phyloP scores from a whole-genome alignment of 2,329 filamentous ascomycete species.

The Nannizziopsis arthrosporioides region DNA sequence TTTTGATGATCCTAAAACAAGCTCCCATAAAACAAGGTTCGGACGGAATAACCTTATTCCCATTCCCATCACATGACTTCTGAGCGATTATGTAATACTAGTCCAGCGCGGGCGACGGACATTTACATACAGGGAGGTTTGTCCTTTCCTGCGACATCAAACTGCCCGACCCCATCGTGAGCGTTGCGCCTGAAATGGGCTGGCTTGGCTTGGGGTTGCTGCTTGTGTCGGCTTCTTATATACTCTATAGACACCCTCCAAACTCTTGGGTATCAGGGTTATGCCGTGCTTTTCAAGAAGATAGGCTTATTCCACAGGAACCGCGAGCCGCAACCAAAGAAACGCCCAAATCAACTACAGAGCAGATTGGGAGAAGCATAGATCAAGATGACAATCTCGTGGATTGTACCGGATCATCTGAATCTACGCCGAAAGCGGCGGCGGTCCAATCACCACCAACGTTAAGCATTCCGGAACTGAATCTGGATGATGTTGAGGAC shows the following conservation, averaged over 20 bases:
- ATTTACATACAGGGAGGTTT: too few species aligned
- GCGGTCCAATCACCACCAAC: constrained; percentile 17
- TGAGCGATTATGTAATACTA: too few species aligned
- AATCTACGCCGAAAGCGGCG: constrained; percentile 30
- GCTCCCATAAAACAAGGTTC: too few species aligned
- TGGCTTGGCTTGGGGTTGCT: constrained; percentile 31
- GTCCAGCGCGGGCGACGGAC: too few species aligned
- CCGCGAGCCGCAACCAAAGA: not conserved
- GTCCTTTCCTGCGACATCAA: too few species aligned
- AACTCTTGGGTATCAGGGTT: constrained; percentile 23
- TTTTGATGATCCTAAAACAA: too few species aligned
- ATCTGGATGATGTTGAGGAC: constrained; percentile 18
- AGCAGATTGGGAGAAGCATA: not conserved
- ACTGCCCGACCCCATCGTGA: not conserved
- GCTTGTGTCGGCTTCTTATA: constrained; percentile 29
- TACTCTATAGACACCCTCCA: constrained; percentile 32
- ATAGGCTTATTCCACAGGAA: constrained; percentile 1
- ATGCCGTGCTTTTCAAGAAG: not conserved
- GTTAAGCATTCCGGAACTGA: constrained; percentile 25
- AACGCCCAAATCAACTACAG: not conserved
- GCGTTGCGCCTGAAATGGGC: constrained; percentile 26
- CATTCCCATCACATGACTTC: too few species aligned
- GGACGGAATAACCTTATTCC: too few species aligned
- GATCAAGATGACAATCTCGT: constrained; percentile 1
- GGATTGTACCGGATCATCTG: constrained; percentile 18